These are phyloP conservation scores for Cyclotella sp. DNA, from an alignment of 108 stramenopile species.

Conservation along the genomic window DNA sequence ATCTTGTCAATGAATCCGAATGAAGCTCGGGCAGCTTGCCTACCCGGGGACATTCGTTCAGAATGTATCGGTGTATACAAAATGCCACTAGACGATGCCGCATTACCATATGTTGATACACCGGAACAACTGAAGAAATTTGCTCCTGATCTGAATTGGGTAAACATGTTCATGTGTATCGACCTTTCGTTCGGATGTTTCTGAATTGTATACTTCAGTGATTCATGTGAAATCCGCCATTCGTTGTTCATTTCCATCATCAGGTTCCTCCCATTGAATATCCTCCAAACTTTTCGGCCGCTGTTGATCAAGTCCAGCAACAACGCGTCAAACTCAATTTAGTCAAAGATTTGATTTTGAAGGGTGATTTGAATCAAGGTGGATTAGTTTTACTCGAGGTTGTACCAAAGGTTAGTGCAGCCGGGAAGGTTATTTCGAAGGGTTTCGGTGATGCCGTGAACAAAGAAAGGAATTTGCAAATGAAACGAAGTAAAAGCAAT, in stretches of 20 bases:
- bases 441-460: conserved; percentile 21
- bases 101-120: conserved; percentile 57
- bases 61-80: conserved; percentile 89
- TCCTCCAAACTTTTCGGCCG: conserved; percentile 51
- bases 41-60: conserved; percentile 64
- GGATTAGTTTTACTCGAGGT: conserved; percentile 72
- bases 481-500: conserved; percentile 15
- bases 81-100: conserved; percentile 71
- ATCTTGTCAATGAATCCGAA: conserved; percentile 13
- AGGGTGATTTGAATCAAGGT: conserved; percentile 62
- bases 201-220: background rate
- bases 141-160: conserved; percentile 77
- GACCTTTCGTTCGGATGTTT: background rate
- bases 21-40: conserved; percentile 60
- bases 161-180: background rate
- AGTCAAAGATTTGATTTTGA: conserved; percentile 47
- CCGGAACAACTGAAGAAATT: conserved; percentile 61
- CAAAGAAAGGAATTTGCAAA: conserved; percentile 33
- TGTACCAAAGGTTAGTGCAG: conserved; percentile 57
- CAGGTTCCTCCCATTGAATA: conserved; percentile 60
- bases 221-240: background rate
- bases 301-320: conserved; percentile 46
- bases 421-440: conserved; percentile 48
- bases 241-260: background rate
- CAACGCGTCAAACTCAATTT: conserved; percentile 53